A percentile compares a stretch with the other conserved stretches of the same genome.
phyloP scores from a whole-genome alignment of 352 stramenopile species.

The Pythium aristosporum region DNA sequence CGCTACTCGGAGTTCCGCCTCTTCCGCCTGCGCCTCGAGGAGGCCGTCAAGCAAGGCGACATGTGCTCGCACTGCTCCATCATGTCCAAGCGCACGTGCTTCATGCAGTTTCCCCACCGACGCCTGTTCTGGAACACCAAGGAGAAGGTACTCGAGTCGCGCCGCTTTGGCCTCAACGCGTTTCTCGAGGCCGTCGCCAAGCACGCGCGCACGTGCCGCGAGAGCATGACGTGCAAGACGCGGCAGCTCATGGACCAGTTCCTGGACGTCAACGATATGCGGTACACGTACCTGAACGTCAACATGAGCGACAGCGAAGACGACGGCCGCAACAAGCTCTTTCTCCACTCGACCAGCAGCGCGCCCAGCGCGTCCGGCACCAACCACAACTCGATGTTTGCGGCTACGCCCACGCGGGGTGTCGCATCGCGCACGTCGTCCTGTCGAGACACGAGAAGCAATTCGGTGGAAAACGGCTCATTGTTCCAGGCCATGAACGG shows the following conservation, averaged over 20 bases:
- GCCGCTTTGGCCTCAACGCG: constrained; percentile 67
- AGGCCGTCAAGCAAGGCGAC: constrained; percentile 58
- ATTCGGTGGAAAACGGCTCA: constrained; percentile 16
- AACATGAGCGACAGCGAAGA: constrained; percentile 67
- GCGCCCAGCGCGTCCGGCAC: constrained; percentile 23
- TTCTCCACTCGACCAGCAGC: constrained; percentile 25
- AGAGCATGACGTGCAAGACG: constrained; percentile 70
- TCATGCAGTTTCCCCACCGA: constrained; percentile 79
- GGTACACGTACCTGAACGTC: constrained; percentile 86
- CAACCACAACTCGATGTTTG: constrained; percentile 15
- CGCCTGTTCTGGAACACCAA: constrained; percentile 73
- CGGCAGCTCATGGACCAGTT: constrained; percentile 84
- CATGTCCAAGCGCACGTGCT: constrained; percentile 79
- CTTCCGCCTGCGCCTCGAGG: constrained; percentile 63
- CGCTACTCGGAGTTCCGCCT: constrained; percentile 85
- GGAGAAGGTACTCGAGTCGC: constrained; percentile 70
- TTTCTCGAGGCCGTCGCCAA: constrained; percentile 80
- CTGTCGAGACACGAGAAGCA: constrained; percentile 14
- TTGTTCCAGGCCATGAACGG: background rate
- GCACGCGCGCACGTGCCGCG: constrained; percentile 71
- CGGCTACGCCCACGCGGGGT: constrained; percentile 13
- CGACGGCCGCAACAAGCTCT: constrained; percentile 44
- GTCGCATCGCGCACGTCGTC: background rate
- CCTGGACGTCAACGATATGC: constrained; percentile 87
- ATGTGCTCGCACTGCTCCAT: constrained; percentile 77